Evolutionary conservation across 2,329 filamentous ascomycete genomes (phyloP).

Genomic region (Zymoseptoria pseudotritici): DNA sequence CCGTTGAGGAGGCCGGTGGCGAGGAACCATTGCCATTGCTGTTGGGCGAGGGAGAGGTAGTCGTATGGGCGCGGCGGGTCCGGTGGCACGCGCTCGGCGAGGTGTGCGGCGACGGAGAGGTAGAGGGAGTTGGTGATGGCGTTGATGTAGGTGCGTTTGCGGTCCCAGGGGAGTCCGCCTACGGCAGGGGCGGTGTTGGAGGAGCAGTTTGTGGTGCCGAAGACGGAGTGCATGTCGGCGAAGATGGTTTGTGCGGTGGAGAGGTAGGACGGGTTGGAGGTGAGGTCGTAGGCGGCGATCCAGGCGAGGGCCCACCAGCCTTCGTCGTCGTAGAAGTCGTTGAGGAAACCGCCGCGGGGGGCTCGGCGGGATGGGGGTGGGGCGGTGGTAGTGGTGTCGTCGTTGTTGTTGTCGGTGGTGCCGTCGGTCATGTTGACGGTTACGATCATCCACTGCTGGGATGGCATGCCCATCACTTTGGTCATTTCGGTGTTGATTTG

Average conservation of each 20-base stretch:
- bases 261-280: constrained; percentile 39
- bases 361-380: not conserved
- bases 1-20: constrained; percentile 44
- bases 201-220: constrained; percentile 35
- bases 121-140: constrained; percentile 54
- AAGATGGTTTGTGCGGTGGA: constrained; percentile 45
- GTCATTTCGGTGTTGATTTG: constrained; percentile 8
- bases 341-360: constrained; percentile 19
- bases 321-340: constrained; percentile 47
- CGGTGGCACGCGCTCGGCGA: constrained; percentile 43
- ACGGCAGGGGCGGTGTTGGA: constrained; percentile 8
- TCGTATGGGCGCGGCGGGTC: constrained; percentile 22
- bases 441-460: not conserved
- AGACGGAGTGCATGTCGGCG: constrained; percentile 37
- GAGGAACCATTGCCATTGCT: constrained; percentile 47
- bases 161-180: constrained; percentile 44
- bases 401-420: constrained; percentile 9
- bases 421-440: not conserved
- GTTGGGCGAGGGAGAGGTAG: constrained; percentile 42
- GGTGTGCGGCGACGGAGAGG: constrained; percentile 46
- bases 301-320: constrained; percentile 49
- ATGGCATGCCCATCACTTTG: not conserved
- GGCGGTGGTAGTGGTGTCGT: not conserved
- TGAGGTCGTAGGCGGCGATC: constrained; percentile 50
- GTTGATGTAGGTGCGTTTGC: constrained; percentile 40